Evolutionary conservation across 140 eudicot species (phyloP), one percentile per base, ranked within the genome.

Genomic region (Ambrosia hybrid): DNA sequence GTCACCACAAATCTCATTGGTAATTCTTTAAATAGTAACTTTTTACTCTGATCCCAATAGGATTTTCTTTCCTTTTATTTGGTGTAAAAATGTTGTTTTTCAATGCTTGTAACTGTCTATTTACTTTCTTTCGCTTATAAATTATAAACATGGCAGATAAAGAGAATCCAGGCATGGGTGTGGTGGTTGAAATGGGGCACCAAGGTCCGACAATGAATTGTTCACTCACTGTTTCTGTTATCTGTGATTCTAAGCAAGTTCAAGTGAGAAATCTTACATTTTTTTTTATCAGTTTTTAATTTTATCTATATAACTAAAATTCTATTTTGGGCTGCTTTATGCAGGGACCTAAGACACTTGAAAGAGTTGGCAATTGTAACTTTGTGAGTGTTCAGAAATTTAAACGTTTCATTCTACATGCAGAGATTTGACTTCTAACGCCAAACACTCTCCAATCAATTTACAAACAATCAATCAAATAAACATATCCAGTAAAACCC

Each of bases 161-260:
- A 72, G 84, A 73, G 76, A 78, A 46, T 79, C 98, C 98, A 16
- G 80, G 73, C 69, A 83, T 2, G 73, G 98, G 98, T 12, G 70
- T 89, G 45, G 73, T 70, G 6, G 83, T 89, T 70, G 84, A 79
- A 73, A 83, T 87, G 89, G 81, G 89, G 74, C 81, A 78, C 60
- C 72, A 60, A 13, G 85, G 81, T 57, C 74, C 58, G 12, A 73
- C 56, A 72, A 57, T 9, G 39, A 87, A 89, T 77, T 92, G 98
- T 70, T 92, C 98, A 33, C 85, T 92, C 70, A 73, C 96, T 17
- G 96, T 92, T 45, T 85, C 96, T 71, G 91, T 92, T 61, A 68
- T 89, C 33, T 92, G 98, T 84, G 89, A 92, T 75, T 41, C 78
- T 56, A 81, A 76, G 70, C 87, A 81, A 81, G 74, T 89, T 76